Conservation (phyloP, 345 rosid species). For the Turritis glabra region DNA sequence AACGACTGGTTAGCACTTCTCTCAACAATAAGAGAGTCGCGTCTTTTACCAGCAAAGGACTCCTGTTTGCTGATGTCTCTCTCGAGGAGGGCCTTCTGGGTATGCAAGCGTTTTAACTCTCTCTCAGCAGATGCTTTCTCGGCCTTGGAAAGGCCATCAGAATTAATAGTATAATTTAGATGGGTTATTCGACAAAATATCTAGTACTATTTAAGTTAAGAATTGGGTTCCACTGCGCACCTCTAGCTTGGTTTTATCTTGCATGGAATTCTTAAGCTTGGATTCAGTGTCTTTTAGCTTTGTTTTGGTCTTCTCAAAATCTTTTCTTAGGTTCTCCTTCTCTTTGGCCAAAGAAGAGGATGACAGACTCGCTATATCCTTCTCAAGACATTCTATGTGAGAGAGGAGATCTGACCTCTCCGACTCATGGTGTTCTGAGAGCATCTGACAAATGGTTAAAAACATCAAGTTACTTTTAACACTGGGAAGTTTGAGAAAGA, state of each 20-base stretch:
- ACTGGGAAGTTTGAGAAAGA: constrained; percentile 2
- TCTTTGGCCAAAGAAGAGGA: constrained; percentile 70
- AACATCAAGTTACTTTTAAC: constrained; percentile 16
- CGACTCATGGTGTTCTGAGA: constrained; percentile 53
- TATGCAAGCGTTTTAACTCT: constrained; percentile 66
- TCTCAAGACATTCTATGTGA: constrained; percentile 68
- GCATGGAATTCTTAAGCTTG: constrained; percentile 79
- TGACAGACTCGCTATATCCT: constrained; percentile 62
- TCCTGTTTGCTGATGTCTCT: constrained; percentile 85
- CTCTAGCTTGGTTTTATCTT: constrained; percentile 98
- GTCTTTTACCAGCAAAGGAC: constrained; percentile 71
- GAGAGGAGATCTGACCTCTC: constrained; percentile 58
- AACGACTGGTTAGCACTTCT: constrained; percentile 46
- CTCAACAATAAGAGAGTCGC: constrained; percentile 61
- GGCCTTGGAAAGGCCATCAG: constrained; percentile 50
- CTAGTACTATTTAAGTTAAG: background rate
- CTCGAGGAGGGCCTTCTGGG: constrained; percentile 80
- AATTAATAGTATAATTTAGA: background rate
- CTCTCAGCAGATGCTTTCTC: constrained; percentile 86
- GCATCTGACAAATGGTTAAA: constrained; percentile 46
- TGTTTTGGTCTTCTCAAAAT: constrained; percentile 73
- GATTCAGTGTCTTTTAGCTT: constrained; percentile 84
- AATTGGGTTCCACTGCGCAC: constrained; percentile 36
- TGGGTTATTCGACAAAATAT: background rate
- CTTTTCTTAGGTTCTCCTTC: constrained; percentile 77